A percentile compares a stretch with the other conserved stretches of the same genome.
phyloP scores from a whole-genome alignment of 306 rosid species.

The Dryas octopetala region DNA sequence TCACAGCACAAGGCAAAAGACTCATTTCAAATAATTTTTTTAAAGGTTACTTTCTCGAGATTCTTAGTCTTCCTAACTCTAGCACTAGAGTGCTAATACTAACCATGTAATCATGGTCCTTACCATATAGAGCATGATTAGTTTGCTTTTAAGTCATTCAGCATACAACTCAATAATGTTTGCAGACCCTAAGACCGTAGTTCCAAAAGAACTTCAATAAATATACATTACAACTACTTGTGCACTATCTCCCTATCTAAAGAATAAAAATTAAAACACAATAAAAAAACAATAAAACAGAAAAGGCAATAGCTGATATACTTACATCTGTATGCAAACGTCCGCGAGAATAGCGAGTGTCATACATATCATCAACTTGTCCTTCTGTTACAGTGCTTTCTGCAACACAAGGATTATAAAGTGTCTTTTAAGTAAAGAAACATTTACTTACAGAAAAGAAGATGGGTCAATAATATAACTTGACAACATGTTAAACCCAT shows the following conservation, averaged over 20 bases:
- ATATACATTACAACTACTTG: neutral
- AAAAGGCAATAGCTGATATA: neutral
- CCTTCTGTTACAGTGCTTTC: conserved; percentile 55
- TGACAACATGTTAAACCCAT: too few relatives aligned
- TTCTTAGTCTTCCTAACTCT: neutral
- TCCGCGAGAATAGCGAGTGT: conserved; percentile 36
- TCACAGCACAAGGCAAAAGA: neutral
- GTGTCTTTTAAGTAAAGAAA: conserved; percentile 17
- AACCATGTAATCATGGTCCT: neutral
- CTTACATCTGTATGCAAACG: conserved; percentile 50
- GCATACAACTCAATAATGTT: neutral
- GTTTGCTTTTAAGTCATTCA: neutral
- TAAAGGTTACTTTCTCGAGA: neutral
- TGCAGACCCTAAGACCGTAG: neutral
- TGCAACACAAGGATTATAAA: conserved; percentile 32
- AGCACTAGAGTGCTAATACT: neutral
- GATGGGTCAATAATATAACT: too few relatives aligned
- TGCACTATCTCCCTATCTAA: neutral
- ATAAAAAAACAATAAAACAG: neutral
- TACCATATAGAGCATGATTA: neutral
- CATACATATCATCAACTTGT: conserved; percentile 30
- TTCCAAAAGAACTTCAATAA: neutral
- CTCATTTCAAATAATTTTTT: neutral
- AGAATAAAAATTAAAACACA: neutral
- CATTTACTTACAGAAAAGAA: neutral